Base-by-base conservation (phyloP, 2,329 filamentous ascomycete genomes). In the Trichoderma sp. region DNA sequence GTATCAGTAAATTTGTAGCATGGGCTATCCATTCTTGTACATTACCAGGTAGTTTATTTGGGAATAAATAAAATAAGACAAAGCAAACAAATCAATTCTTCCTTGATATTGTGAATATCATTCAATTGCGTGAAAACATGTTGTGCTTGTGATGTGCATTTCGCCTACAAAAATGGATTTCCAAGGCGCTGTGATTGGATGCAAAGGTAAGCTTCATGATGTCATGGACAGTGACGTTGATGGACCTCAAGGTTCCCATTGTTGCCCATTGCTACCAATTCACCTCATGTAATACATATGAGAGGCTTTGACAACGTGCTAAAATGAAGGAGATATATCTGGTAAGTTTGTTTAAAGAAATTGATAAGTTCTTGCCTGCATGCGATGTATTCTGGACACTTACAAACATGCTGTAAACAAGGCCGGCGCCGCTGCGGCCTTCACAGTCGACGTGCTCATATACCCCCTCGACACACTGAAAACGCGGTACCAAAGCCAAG, bases 391-490 rank as follows among this genome's bases (percentile, higher is more conserved):
- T 6, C 28, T 14, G 2, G 43, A 6, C 53, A 51, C 56, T 69
- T 51, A 69, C 56, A 60, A 4, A 26, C 1, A 1, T 32, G 24
- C 30, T 51, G 15, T n/a, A 43, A 18, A 32, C 28, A 32, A 96
- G 93, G 93, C 94, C 61, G 94, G 94, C 71, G 94, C 93, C 69
- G 87, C 92, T 69, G 94, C 94, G 74, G 95, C 94, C 30, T 94
- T 97, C 79, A 91, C 92, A 1, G 92, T 97, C 71, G 94, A 97
- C 80, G 84, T 97, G 63, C 85, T 97, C 18, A 89, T 97, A 43
- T 97, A 96, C 77, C 95, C 94, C 0, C 85, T 97, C 18, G 95
- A 97, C 79, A 98, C 94, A 0, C 85, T 97, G 77, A 97, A 97
- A 80, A 97, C 94, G 8, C 89, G 94, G 11, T 87, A 93, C 62